Percentiles rank a stretch among this genome's conserved stretches.
Conservation (phyloP, 345 rosid genomes). For the Eucalyptus lansdowneana region DNA sequence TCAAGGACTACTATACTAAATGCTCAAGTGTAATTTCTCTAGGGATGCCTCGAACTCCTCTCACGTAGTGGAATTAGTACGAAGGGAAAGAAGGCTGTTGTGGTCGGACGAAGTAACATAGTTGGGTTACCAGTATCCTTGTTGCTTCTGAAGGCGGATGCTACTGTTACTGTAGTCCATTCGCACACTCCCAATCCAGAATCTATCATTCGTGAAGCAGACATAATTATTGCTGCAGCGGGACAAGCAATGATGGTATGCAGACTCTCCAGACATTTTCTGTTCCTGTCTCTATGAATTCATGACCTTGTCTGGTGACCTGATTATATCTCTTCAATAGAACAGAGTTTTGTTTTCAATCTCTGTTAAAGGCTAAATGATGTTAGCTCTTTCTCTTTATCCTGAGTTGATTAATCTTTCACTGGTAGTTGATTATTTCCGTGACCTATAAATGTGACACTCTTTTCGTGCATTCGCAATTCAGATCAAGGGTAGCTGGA, state of each 20-base stretch:
- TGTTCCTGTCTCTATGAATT: neutral
- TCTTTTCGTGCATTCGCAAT: neutral
- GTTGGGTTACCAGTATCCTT: slow-evolving; percentile 90
- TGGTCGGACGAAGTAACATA: slow-evolving; percentile 90
- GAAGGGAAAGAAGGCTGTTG: slow-evolving; percentile 75
- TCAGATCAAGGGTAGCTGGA: slow-evolving; percentile 85
- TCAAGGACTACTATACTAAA: neutral
- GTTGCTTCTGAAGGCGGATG: slow-evolving; percentile 86
- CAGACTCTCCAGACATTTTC: neutral
- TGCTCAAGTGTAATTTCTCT: neutral
- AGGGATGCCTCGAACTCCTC: slow-evolving; percentile 93
- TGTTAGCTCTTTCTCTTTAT: neutral
- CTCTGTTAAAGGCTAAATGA: neutral
- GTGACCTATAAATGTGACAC: neutral
- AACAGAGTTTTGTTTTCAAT: neutral
- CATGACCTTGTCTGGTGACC: neutral
- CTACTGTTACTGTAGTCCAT: slow-evolving; percentile 75
- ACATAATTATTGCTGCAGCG: slow-evolving; percentile 85
- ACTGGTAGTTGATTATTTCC: neutral
- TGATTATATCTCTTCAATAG: neutral
- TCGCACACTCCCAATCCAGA: slow-evolving; percentile 63
- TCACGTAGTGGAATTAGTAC: slow-evolving; percentile 52
- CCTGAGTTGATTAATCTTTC: neutral
- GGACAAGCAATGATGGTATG: slow-evolving; percentile 86
- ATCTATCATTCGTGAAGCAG: slow-evolving; percentile 64